These are phyloP conservation scores for Candida mesenterica DNA, from an alignment of 1,139 yeast genomes.

Conservation along the genomic window DNA sequence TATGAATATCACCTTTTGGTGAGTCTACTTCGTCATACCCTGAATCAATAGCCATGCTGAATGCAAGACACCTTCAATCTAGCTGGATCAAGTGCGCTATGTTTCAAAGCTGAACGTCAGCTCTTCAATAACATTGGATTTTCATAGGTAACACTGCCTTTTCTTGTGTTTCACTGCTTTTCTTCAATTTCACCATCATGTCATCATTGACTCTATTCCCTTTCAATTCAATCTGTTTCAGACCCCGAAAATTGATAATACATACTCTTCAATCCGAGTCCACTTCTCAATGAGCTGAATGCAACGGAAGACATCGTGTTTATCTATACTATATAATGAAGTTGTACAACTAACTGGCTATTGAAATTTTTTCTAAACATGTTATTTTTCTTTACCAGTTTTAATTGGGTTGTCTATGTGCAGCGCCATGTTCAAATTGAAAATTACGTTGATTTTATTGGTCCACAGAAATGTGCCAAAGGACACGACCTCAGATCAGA, in stretches of 20 bases:
- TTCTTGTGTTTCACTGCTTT: too few relatives aligned
- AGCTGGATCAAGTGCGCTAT: too few relatives aligned
- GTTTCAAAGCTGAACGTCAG: too few relatives aligned
- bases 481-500: neutral
- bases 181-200: neutral
- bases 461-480: conserved; percentile 12
- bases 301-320: conserved; percentile 43
- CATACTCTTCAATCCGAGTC: conserved; percentile 45
- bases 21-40: too few relatives aligned
- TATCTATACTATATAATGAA: conserved; percentile 7
- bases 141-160: too few relatives aligned
- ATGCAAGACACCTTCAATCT: too few relatives aligned
- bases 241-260: conserved; percentile 7
- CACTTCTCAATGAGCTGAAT: conserved; percentile 54
- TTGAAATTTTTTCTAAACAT: conserved; percentile 11
- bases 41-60: too few relatives aligned
- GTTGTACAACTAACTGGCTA: conserved; percentile 3
- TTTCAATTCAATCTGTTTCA: neutral
- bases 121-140: too few relatives aligned
- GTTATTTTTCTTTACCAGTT: conserved; percentile 11
- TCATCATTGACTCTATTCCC: neutral
- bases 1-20: too few relatives aligned
- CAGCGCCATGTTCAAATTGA: conserved; percentile 8
- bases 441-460: conserved; percentile 23
- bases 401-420: conserved; percentile 6